Evolutionary conservation across 805 yeast genomes (phyloP).

Genomic region (Debaryomyces maramus): DNA sequence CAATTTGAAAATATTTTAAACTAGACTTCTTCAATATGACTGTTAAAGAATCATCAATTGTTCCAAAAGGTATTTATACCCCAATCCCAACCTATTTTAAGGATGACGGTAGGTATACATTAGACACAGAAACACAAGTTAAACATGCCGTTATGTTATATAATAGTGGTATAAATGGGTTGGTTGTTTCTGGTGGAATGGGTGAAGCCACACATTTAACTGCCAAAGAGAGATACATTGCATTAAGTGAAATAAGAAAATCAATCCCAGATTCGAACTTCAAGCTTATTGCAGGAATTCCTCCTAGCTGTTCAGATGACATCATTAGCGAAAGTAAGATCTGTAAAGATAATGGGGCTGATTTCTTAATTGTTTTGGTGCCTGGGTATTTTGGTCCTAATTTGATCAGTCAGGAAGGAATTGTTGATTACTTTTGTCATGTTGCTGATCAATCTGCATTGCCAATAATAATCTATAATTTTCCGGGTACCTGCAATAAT

Average conservation of each 20-base stretch:
- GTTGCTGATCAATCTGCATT: constrained; percentile 32
- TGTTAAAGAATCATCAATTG: background rate
- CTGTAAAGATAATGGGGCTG: constrained; percentile 33
- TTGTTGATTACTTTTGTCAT: constrained; percentile 26
- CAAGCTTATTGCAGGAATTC: constrained; percentile 34
- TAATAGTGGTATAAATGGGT: constrained; percentile 30
- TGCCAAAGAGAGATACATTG: constrained; percentile 25
- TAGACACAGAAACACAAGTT: constrained; percentile 28
- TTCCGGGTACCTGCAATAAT: constrained; percentile 36
- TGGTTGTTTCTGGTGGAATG: constrained; percentile 40
- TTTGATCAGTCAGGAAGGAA: constrained; percentile 31
- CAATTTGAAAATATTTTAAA: too few species aligned
- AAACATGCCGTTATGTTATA: constrained; percentile 29
- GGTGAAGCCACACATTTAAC: constrained; percentile 39
- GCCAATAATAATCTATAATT: constrained; percentile 37
- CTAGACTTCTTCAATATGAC: too few species aligned
- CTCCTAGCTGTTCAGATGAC: constrained; percentile 25
- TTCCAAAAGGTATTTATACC: constrained; percentile 25
- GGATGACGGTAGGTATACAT: constrained; percentile 19
- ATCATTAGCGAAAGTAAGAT: constrained; percentile 23
- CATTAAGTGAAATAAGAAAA: constrained; percentile 25
- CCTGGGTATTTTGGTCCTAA: constrained; percentile 38
- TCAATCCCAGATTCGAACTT: constrained; percentile 33
- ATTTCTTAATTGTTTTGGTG: constrained; percentile 29
- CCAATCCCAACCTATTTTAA: constrained; percentile 33